Conservation (phyloP, 768 basidiomycete genomes). For the Tylopilus felleus region DNA sequence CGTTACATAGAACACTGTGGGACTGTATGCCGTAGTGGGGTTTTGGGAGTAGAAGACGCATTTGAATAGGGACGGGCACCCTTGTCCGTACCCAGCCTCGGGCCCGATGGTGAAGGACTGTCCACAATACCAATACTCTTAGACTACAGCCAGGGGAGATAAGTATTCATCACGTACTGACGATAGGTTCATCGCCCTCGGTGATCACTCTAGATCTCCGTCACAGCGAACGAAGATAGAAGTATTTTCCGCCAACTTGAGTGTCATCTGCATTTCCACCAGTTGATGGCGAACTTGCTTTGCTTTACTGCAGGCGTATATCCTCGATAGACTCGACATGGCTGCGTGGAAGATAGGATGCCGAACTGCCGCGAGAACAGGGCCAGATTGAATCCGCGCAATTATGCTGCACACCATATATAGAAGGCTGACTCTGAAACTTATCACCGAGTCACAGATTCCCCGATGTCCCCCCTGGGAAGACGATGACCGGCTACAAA, state of each 20-base stretch:
- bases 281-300: not conserved
- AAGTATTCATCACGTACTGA: slow-evolving; percentile 51
- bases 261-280: too few species aligned
- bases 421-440: too few species aligned
- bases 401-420: too few species aligned
- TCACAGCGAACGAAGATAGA: slow-evolving; percentile 95
- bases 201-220: slow-evolving; percentile 72
- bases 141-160: not conserved
- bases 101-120: not conserved
- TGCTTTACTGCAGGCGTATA: not conserved
- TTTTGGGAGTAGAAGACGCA: not conserved
- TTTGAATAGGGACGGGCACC: not conserved
- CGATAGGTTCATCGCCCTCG: slow-evolving; percentile 67
- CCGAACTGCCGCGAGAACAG: not conserved
- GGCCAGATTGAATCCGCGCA: not conserved
- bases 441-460: slow-evolving; percentile 43
- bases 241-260: slow-evolving; percentile 74
- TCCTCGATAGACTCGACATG: not conserved
- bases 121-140: slow-evolving; percentile 39
- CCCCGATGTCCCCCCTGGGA: too few species aligned
- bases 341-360: not conserved
- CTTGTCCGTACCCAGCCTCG: not conserved
- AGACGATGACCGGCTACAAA: too few species aligned
- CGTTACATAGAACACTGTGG: too few species aligned
- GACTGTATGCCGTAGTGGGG: not conserved